Conservation (phyloP, 2,329 filamentous ascomycete species). For the Cladosporium sp. region DNA sequence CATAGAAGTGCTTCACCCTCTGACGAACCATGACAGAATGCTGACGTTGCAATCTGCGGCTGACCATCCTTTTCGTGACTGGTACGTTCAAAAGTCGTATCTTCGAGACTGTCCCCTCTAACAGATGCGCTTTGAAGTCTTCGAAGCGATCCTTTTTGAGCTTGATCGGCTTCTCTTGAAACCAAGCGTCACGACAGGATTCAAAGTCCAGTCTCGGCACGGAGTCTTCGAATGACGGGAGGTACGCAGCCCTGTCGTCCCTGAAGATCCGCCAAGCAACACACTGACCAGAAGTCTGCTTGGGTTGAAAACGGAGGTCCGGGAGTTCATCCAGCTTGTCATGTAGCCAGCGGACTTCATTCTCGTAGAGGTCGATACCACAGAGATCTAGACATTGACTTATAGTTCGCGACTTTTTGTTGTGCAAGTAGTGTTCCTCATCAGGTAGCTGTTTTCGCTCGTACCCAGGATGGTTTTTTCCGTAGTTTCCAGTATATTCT, state of each 20-base stretch:
- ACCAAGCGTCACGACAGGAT: neutral
- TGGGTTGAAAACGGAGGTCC: neutral
- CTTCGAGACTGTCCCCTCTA: neutral
- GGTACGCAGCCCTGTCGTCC: neutral
- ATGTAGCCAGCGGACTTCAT: neutral
- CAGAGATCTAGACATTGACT: neutral
- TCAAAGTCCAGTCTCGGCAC: neutral
- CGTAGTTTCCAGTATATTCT: too few species aligned
- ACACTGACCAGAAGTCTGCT: neutral
- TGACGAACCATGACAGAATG: neutral
- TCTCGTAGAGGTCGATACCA: neutral
- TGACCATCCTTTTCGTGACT: neutral
- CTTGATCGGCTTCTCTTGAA: neutral
- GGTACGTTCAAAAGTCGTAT: slow-evolving; percentile 3
- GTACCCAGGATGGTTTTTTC: too few species aligned
- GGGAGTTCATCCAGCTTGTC: neutral
- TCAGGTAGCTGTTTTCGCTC: too few species aligned
- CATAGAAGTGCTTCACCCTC: neutral
- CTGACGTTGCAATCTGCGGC: neutral
- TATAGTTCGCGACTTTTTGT: too few species aligned
- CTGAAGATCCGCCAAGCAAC: neutral
- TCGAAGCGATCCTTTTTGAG: neutral
- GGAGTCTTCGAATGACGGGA: neutral
- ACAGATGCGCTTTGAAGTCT: neutral
- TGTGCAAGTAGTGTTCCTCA: too few species aligned